phyloP scores from a whole-genome alignment of 441 rosid genomes.

The Pelargonium citronellum region DNA sequence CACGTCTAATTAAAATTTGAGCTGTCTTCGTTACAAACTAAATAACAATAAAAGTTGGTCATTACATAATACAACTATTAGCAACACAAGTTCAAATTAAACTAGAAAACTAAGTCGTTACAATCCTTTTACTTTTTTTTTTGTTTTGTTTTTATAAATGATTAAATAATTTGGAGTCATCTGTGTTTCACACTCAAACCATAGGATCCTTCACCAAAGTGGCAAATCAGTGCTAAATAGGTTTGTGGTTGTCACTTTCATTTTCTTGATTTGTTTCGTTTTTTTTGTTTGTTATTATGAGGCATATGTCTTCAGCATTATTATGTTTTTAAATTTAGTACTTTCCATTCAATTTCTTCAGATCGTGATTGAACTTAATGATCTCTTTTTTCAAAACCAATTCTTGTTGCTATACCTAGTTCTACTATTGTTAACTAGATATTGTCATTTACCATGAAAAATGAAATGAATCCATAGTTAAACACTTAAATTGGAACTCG shows the following conservation, averaged over 20 bases:
- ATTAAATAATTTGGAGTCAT: too few relatives aligned
- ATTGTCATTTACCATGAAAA: slow-evolving; percentile 18
- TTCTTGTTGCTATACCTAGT: slow-evolving; percentile 13
- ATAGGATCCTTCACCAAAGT: too few relatives aligned
- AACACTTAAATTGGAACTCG: slow-evolving; percentile 15
- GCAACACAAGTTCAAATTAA: too few relatives aligned
- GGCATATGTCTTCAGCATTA: slow-evolving; percentile 13
- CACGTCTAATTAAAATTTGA: too few relatives aligned
- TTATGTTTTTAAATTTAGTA: background rate
- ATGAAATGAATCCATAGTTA: slow-evolving; percentile 3
- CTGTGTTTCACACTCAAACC: too few relatives aligned
- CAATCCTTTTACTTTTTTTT: too few relatives aligned
- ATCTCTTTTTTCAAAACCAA: slow-evolving; percentile 5
- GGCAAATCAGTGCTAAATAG: background rate
- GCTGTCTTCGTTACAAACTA: too few relatives aligned
- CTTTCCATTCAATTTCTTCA: slow-evolving; percentile 14
- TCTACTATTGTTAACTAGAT: slow-evolving; percentile 5
- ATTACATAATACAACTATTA: too few relatives aligned
- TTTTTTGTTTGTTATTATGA: slow-evolving; percentile 2
- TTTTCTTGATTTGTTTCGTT: background rate
- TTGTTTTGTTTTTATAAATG: too few relatives aligned
- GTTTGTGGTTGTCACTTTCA: slow-evolving; percentile 11
- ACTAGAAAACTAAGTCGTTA: too few relatives aligned
- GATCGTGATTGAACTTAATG: slow-evolving; percentile 14
- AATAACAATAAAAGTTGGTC: too few relatives aligned